phyloP scores from a whole-genome alignment of 225 moss, liverwort and hornwort genomes.

The Anthoceros angustus region DNA sequence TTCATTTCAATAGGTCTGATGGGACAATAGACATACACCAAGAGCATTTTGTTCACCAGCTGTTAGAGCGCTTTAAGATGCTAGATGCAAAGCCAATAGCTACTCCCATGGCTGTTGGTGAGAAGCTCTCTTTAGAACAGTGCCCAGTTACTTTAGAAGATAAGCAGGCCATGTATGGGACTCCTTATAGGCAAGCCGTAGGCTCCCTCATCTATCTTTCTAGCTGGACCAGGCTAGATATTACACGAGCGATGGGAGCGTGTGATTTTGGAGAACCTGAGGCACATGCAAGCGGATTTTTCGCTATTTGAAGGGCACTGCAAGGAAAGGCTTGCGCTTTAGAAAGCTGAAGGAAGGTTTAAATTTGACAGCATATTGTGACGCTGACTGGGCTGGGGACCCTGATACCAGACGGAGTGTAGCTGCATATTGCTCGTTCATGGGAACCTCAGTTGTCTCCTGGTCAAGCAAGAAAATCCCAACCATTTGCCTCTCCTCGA shows the following conservation, averaged over 20 bases:
- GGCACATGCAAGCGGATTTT: too few species aligned
- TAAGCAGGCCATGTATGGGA: neutral
- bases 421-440: neutral
- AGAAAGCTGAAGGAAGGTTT: neutral
- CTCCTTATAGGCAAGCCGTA: neutral
- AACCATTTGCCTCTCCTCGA: neutral
- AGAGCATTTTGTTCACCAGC: neutral
- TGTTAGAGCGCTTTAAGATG: neutral
- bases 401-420: neutral
- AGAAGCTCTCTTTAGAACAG: neutral
- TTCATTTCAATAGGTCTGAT: neutral
- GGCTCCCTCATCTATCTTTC: neutral
- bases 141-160: neutral
- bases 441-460: neutral
- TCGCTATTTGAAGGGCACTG: neutral
- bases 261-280: neutral
- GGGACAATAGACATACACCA: neutral
- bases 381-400: neutral
- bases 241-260: neutral
- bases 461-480: neutral
- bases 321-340: neutral
- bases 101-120: neutral
- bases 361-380: neutral
- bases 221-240: neutral
- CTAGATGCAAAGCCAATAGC: neutral